These are phyloP conservation scores for Lobosporangium transversale DNA, from an alignment of 192 early-diverging fungal genomes.

Conservation along the genomic window DNA sequence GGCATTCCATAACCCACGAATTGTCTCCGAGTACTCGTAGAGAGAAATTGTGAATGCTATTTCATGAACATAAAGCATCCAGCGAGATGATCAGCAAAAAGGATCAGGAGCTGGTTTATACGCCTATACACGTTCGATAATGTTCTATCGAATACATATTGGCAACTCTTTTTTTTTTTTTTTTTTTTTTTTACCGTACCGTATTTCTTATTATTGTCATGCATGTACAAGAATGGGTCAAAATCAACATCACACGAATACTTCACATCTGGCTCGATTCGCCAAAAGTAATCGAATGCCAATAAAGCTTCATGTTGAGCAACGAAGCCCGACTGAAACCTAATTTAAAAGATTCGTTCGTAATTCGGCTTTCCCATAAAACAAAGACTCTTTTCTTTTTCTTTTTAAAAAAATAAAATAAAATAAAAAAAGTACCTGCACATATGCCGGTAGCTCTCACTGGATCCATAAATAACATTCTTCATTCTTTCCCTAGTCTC, in stretches of 20 bases:
- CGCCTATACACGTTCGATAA: too few species aligned
- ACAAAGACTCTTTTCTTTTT: too few species aligned
- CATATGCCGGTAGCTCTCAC: constrained; percentile 81
- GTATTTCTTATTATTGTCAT: constrained; percentile 81
- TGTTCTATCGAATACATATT: too few species aligned
- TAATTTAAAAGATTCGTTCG: background rate
- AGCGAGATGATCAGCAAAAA: too few species aligned
- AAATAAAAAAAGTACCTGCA: constrained; percentile 60
- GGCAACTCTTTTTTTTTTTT: too few species aligned
- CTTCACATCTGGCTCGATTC: constrained; percentile 85
- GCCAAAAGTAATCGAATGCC: constrained; percentile 88
- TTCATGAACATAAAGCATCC: too few species aligned
- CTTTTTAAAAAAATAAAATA: too few species aligned
- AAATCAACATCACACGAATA: constrained; percentile 84
- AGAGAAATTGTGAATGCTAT: constrained; percentile 79
- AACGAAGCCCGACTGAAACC: constrained; percentile 82
- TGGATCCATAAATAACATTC: constrained; percentile 68
- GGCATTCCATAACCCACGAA: constrained; percentile 78
- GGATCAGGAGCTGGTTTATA: too few species aligned
- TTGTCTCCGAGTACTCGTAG: constrained; percentile 73
- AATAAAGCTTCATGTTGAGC: constrained; percentile 74
- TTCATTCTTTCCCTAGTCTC: constrained; percentile 63
- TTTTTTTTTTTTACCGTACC: too few species aligned
- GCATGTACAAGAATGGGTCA: constrained; percentile 87
- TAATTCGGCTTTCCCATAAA: too few species aligned